Evolutionary conservation across 805 yeast genomes (phyloP), one percentile per base, ranked within the genome.

Genomic region (Candida nemodendra): DNA sequence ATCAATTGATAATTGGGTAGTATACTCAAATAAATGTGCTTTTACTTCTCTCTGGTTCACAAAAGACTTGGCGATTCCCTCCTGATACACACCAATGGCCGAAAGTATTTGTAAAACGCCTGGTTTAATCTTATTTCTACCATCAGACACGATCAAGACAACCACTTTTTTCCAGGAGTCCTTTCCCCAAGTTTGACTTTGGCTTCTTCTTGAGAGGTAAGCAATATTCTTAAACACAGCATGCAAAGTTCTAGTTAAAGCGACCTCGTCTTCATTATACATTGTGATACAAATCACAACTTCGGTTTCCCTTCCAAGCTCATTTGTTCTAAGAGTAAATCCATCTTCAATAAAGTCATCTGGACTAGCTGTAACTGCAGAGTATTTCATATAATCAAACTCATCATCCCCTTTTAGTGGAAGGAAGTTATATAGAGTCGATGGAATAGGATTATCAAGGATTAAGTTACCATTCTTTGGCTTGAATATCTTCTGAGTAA

Each of bases 111-210:
- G 96, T 30, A 93, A 65, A 2, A 90, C 91, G 13, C 95, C 84
- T 17, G 85, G 85, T 51, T 79, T 74, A 32, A 93, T 82, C 56
- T 91, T 91, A 41, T 84, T 78, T 64, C 99, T 80, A 53, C 99
- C 99, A 66, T 93, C 99, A 32, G 96, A 79, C 16, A 93, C 85
- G 51, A 93, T 82, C 39, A 86, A 71, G 11, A 93, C 96, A 37
- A 91, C 96, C 15, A 93, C 82, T 63, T 91, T 93, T 57, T 93
- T 89, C 99, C 99, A 93, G 18, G 95, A 84, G 42, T 90, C 95
- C 49, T 81, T 80, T 4, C 99, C 98, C 99, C 99, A 93, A 13
- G 85, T 83, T 34, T 84, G 71, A 27, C 95, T 84, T 59, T 80
- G 84, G 38, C 75, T 72, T 61, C 99, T 78, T 12, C 83, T 77